phyloP scores from a whole-genome alignment of 140 eudicot species.

The Oenanthe javanica region DNA sequence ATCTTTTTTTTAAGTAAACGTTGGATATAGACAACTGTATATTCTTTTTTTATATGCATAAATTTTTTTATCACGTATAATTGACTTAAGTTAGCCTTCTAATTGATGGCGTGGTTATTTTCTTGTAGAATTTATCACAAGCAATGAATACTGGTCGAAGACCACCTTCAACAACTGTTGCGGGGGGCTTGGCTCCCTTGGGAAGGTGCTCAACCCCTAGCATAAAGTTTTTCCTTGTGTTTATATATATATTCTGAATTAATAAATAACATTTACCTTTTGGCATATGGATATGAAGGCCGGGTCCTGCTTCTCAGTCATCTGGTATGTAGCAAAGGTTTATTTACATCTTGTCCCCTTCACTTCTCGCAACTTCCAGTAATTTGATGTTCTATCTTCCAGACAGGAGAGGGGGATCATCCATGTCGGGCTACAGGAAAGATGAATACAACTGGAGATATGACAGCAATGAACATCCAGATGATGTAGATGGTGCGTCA shows the following conservation, averaged over 20 bases:
- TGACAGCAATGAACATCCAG: constrained; percentile 62
- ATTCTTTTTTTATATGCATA: not conserved
- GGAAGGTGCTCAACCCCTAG: constrained; percentile 52
- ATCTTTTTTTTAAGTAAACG: not conserved
- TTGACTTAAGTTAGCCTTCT: not conserved
- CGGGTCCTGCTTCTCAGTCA: constrained; percentile 56
- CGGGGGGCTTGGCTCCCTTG: constrained; percentile 87
- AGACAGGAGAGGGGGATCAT: constrained; percentile 84
- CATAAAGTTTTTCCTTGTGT: not conserved
- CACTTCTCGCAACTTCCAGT: not conserved
- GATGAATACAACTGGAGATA: constrained; percentile 94
- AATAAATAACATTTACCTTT: constrained; percentile 17
- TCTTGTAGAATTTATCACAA: constrained; percentile 70
- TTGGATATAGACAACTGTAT: not conserved
- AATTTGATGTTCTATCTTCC: constrained; percentile 7
- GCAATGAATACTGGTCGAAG: constrained; percentile 70
- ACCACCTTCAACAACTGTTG: constrained; percentile 82
- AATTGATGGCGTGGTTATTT: constrained; percentile 5
- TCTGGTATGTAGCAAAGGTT: constrained; percentile 59
- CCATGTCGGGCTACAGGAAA: constrained; percentile 64
- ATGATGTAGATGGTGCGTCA: constrained; percentile 68
- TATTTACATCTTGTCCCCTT: not conserved
- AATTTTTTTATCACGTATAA: not conserved
- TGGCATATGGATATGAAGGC: constrained; percentile 35
- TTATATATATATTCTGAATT: constrained; percentile 7